These are phyloP conservation scores for Flaveria linearis DNA, from an alignment of 129 eudicot species.

Conservation along the genomic window DNA sequence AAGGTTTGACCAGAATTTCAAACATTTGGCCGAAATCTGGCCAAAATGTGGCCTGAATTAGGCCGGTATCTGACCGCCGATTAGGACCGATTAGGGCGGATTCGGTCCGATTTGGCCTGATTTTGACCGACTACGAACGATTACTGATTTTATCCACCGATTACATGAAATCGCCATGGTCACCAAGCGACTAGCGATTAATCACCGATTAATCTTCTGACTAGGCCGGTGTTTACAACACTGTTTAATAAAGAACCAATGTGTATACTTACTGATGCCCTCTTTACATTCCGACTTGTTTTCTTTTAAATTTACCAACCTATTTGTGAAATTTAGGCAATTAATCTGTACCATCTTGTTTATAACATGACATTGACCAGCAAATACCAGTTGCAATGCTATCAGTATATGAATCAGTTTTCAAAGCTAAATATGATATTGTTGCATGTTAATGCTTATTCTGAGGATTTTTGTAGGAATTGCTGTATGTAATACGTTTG, in stretches of 20 bases:
- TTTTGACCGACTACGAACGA: too few species aligned
- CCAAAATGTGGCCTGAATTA: too few species aligned
- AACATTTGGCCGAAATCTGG: too few species aligned
- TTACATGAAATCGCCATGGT: too few species aligned
- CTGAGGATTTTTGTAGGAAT: neutral
- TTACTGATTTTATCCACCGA: too few species aligned
- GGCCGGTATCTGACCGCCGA: too few species aligned
- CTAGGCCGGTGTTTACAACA: too few species aligned
- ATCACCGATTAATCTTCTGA: too few species aligned
- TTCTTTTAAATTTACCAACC: neutral
- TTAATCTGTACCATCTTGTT: neutral
- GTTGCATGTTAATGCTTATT: neutral
- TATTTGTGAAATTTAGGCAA: neutral
- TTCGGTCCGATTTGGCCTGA: too few species aligned
- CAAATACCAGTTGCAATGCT: neutral
- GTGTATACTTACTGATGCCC: neutral
- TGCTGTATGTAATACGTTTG: neutral
- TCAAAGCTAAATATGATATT: neutral
- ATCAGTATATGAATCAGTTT: neutral
- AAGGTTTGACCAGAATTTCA: too few species aligned
- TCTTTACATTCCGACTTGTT: neutral
- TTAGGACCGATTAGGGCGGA: too few species aligned
- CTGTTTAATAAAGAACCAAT: neutral
- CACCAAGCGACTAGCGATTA: too few species aligned
- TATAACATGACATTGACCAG: neutral